phyloP scores from a whole-genome alignment of 2,329 filamentous ascomycete genomes.

The Pseudogymnoascus sp. region DNA sequence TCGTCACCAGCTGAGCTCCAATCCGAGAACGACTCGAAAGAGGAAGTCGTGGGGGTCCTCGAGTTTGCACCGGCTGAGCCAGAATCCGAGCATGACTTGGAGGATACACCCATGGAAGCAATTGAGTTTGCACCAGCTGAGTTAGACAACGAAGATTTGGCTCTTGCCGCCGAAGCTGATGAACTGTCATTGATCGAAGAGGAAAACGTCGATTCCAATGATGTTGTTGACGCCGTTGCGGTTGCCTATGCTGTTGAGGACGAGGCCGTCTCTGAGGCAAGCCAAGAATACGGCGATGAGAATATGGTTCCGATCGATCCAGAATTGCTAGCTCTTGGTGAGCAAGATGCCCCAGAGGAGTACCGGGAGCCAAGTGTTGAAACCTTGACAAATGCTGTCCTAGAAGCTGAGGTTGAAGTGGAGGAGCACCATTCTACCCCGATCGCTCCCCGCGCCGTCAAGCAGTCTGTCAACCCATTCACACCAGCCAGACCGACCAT shows the following conservation, averaged over 20 bases:
- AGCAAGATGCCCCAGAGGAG: slow-evolving; percentile 9
- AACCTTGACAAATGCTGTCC: slow-evolving; percentile 19
- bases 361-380: slow-evolving; percentile 9
- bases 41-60: slow-evolving; percentile 31
- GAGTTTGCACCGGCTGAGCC: slow-evolving; percentile 33
- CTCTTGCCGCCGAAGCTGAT: slow-evolving; percentile 49
- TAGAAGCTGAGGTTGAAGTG: neutral
- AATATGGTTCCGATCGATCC: slow-evolving; percentile 48
- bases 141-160: slow-evolving; percentile 48
- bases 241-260: slow-evolving; percentile 5
- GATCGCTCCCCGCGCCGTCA: slow-evolving; percentile 22
- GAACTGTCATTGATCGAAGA: slow-evolving; percentile 43
- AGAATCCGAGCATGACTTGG: slow-evolving; percentile 19
- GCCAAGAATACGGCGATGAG: slow-evolving; percentile 60
- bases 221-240: neutral
- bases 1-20: slow-evolving; percentile 25
- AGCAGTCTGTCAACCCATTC: slow-evolving; percentile 35
- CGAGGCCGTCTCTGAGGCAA: slow-evolving; percentile 46
- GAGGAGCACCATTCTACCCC: slow-evolving; percentile 13
- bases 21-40: slow-evolving; percentile 22
- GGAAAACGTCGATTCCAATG: slow-evolving; percentile 14
- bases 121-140: slow-evolving; percentile 38
- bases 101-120: slow-evolving; percentile 31
- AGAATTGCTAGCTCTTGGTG: slow-evolving; percentile 28
- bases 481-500: slow-evolving; percentile 49